Evolutionary conservation across 1,284 basidiomycete genomes (phyloP), one percentile per base, ranked within the genome.

Genomic region (Meira nashicola): DNA sequence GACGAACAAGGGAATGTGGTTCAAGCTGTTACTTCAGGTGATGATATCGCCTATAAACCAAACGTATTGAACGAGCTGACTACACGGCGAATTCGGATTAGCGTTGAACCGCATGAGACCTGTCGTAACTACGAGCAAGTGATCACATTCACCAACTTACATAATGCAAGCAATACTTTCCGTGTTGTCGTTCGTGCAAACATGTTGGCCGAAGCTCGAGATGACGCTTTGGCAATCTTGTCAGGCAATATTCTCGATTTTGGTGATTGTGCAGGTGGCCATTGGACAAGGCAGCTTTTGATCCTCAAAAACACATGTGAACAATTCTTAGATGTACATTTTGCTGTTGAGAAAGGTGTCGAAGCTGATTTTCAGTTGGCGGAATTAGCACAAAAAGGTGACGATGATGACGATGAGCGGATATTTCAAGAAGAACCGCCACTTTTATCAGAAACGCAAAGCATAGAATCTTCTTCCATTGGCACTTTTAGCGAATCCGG

Each of bases 301-400:
- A 73, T 79, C 11, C 76, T 80, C 62, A 81, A 80, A 68, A 83
- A 83, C 63, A 71, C 72, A 2, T 80, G 80, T 8, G 80, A 80
- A 50, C 71, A 77, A 39, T 68, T 79, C 2, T 73, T 82, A 19
- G 82, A 83, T 57, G 80, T 82, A 17, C 73, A 73, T 43, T 81
- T 82, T 50, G 77, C 75, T 3, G 78, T 79, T 2, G 76, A 80
- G 23, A 72, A 74, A 37, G 81, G 79, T 0, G 70, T 76, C 52
- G 81, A 83, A 55, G 81, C 80, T 23, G 78, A 79, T 33, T 83
- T 82, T 63, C 70, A 81, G 52, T 71, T 82, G 7, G 80, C 81
- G 1, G 80, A 78, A 55, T 66, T 73, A 37, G 78, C 73, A 28
- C 55, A 28, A n/a, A 33, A 15, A 15, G 12, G 37, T 40, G 14